Conservation (phyloP, 768 basidiomycete genomes). For the Lyophyllum semitale region DNA sequence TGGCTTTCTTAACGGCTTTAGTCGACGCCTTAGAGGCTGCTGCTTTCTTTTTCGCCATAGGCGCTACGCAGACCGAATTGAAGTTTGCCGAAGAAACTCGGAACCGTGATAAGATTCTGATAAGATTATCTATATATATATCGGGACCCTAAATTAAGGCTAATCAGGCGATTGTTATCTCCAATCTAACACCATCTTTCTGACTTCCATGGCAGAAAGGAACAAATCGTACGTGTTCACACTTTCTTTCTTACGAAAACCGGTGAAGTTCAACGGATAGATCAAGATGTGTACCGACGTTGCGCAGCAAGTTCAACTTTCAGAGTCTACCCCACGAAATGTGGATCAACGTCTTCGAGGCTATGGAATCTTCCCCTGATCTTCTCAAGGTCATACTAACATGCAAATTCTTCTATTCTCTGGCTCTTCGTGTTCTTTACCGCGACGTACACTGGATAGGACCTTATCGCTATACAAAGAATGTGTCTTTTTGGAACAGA, state of each 20-base stretch:
- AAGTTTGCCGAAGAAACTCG: too few species aligned
- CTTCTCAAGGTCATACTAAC: constrained; percentile 15
- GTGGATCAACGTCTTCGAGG: constrained; percentile 18
- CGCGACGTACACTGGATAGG: constrained; percentile 18
- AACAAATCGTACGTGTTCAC: background rate
- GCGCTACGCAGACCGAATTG: background rate
- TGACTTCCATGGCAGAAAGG: background rate
- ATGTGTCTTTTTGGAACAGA: constrained; percentile 13
- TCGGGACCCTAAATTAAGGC: background rate
- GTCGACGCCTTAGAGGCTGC: constrained; percentile 39
- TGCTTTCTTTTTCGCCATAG: constrained; percentile 61
- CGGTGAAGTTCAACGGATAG: background rate
- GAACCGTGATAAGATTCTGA: too few species aligned
- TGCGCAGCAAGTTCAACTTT: constrained; percentile 5
- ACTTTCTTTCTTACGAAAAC: background rate
- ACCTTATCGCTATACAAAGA: constrained; percentile 14
- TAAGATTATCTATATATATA: too few species aligned
- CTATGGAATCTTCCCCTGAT: constrained; percentile 14
- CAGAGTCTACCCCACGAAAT: constrained; percentile 17
- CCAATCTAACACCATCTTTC: too few species aligned
- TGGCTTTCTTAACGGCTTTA: constrained; percentile 69
- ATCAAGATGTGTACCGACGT: background rate
- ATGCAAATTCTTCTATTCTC: constrained; percentile 15
- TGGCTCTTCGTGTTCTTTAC: constrained; percentile 19
- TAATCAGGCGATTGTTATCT: too few species aligned